Conservation (phyloP, 352 stramenopile species). For the Blastocystis sp. region DNA sequence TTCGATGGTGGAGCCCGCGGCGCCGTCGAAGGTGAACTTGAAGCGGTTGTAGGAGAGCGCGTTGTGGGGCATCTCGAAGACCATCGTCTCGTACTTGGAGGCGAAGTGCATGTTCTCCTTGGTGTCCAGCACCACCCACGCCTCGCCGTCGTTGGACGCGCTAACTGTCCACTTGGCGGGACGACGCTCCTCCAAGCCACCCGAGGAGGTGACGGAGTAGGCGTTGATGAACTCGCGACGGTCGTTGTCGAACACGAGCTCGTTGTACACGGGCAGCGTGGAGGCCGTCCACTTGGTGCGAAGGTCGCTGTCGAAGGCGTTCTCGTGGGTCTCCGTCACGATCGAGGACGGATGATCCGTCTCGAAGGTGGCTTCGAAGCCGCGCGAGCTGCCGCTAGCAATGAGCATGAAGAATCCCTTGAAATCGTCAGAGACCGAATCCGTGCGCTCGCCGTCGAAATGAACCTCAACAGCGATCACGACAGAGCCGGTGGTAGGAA, state of each 20-base stretch:
- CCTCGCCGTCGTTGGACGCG: slow-evolving; percentile 41
- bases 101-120: slow-evolving; percentile 33
- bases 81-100: slow-evolving; percentile 13
- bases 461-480: slow-evolving; percentile 54
- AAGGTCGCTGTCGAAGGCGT: slow-evolving; percentile 38
- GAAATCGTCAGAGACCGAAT: background rate
- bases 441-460: background rate
- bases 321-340: background rate
- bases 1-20: background rate
- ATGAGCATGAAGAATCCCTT: slow-evolving; percentile 21
- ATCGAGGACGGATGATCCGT: slow-evolving; percentile 11
- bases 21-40: background rate
- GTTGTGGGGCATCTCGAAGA: slow-evolving; percentile 49
- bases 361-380: background rate
- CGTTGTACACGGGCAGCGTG: slow-evolving; percentile 38
- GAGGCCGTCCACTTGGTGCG: slow-evolving; percentile 41
- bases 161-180: slow-evolving; percentile 19
- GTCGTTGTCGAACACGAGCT: background rate
- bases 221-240: slow-evolving; percentile 67
- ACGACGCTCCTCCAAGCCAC: slow-evolving; percentile 5
- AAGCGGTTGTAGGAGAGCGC: slow-evolving; percentile 18
- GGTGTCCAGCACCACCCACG: slow-evolving; percentile 27
- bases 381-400: background rate
- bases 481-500: background rate
- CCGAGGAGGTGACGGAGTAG: slow-evolving; percentile 39